These are phyloP conservation scores for Thelonectria blattea DNA, from an alignment of 2,329 filamentous ascomycete species.

Conservation along the genomic window DNA sequence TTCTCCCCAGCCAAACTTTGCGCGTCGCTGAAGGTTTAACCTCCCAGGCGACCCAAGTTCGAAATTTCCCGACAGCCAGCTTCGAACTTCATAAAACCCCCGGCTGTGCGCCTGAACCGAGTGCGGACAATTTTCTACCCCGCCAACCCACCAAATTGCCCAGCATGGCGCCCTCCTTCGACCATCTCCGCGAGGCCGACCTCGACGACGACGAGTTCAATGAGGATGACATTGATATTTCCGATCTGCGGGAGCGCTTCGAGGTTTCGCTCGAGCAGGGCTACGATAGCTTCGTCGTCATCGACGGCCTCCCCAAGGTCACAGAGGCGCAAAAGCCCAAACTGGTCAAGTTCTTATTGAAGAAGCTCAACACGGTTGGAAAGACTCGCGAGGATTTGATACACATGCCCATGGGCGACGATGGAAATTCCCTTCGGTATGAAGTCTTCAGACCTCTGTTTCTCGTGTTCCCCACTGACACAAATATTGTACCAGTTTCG, in stretches of 20 bases:
- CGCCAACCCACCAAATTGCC: constrained; percentile 42
- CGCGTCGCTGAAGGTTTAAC: constrained; percentile 31
- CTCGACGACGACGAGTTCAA: constrained; percentile 85
- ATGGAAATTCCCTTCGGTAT: constrained; percentile 86
- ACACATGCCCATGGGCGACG: constrained; percentile 91
- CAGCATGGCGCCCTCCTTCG: constrained; percentile 89
- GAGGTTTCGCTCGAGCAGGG: constrained; percentile 96
- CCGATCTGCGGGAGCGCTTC: constrained; percentile 91
- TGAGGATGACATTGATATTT: constrained; percentile 93
- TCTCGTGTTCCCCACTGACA: constrained; percentile 20
- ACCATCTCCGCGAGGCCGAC: constrained; percentile 89
- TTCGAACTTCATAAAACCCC: constrained; percentile 19
- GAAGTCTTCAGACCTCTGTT: constrained; percentile 36
- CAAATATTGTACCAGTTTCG: constrained; percentile 67
- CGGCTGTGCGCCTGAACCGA: constrained; percentile 31
- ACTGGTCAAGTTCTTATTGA: constrained; percentile 93
- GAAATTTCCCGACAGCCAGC: constrained; percentile 25
- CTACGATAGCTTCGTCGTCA: constrained; percentile 93
- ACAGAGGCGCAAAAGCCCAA: constrained; percentile 90
- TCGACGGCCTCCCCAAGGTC: constrained; percentile 91
- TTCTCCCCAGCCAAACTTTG: constrained; percentile 31
- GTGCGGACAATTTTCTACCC: constrained; percentile 48
- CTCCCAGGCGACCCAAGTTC: constrained; percentile 27
- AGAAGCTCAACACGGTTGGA: constrained; percentile 88
- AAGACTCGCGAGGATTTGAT: constrained; percentile 85